Base-by-base conservation (phyloP, 129 eudicot genomes). In the Deinandra increscens region DNA sequence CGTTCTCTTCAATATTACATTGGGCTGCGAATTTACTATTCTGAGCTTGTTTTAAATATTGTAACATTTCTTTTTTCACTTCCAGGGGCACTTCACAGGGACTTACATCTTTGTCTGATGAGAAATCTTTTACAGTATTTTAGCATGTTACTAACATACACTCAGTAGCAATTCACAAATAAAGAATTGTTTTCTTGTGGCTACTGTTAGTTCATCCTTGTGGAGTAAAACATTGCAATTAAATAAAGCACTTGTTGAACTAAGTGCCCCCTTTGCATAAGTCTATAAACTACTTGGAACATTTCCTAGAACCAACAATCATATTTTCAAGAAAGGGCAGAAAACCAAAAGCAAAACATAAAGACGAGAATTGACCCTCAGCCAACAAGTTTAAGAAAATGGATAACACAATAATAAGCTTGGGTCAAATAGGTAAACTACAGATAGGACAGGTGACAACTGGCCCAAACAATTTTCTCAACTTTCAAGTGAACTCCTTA, bases 221-320 rank as follows among this genome's bases (percentile, higher is more conserved):
- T 20, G 10, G 9, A 15, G 23, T 17, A 49, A 3, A 20, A 53
- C 31, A 19, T 19, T 53, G 31, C 33, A 53, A 53, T 8, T 13
- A 53, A 20, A 4, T 33, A 13, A 53, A 53, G 60, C 60, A 53
- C 60, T 2, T 9, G 13, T 5, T 19, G 31, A 50, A 20, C 31
- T 20, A 13, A 53, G 3, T 20, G 60, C 8, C 14, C 31, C 33
- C 33, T 9, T 53, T 53, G 60, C 33, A 53, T 6, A 51, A 5
- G 13, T 7, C 46, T 7, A 18, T 53, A 53, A 38, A 19, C 55
- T 68, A 68, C 60, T 33, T 50, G 15, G 29, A 49, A 6, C 34
- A 49, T 68, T 50, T 15, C 62, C 62, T 36, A 17, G 33, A 34
- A 68, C 20, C 73, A 33, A 68, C 62, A 49, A 17, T 53, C 34